Percentiles rank a stretch among this genome's conserved stretches.
phyloP scores from a whole-genome alignment of 768 basidiomycete species.

The Suillus variegatus region DNA sequence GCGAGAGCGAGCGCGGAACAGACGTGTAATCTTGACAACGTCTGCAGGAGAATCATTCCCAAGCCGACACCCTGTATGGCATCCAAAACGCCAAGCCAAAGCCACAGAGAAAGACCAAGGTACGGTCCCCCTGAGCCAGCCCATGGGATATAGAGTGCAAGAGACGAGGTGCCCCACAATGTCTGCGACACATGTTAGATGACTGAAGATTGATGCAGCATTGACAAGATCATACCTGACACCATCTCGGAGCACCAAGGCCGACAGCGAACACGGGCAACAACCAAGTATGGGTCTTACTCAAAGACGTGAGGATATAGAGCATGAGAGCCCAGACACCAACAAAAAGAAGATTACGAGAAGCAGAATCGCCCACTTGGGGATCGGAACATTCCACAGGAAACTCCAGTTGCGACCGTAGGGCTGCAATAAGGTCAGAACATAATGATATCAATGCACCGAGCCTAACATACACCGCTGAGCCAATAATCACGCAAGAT shows the following conservation, averaged over 20 bases:
- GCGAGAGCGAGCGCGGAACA: slow-evolving; percentile 91
- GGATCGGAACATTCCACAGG: slow-evolving; percentile 83
- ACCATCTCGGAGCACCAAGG: slow-evolving; percentile 92
- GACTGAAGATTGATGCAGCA: not conserved
- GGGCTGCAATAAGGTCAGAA: slow-evolving; percentile 47
- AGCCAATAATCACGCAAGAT: slow-evolving; percentile 92
- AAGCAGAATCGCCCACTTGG: slow-evolving; percentile 80
- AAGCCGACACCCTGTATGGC: slow-evolving; percentile 94
- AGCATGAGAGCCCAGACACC: slow-evolving; percentile 82
- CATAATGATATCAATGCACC: not conserved
- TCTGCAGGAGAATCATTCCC: slow-evolving; percentile 89
- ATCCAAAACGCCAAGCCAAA: slow-evolving; percentile 94
- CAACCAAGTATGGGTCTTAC: slow-evolving; percentile 94
- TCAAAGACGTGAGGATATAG: slow-evolving; percentile 76
- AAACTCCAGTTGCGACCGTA: slow-evolving; percentile 96
- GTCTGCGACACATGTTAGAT: slow-evolving; percentile 47
- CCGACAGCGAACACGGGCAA: slow-evolving; percentile 95
- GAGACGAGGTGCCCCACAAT: slow-evolving; percentile 93
- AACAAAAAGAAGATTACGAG: slow-evolving; percentile 85
- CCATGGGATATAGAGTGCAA: slow-evolving; percentile 94
- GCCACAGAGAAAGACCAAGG: slow-evolving; percentile 86
- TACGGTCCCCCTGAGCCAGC: slow-evolving; percentile 85
- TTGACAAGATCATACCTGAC: slow-evolving; percentile 57
- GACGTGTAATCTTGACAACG: slow-evolving; percentile 89
- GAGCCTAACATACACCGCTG: slow-evolving; percentile 62